These are phyloP conservation scores for Wickerhamiella azymoides DNA, from an alignment of 805 yeast genomes.

Conservation along the genomic window DNA sequence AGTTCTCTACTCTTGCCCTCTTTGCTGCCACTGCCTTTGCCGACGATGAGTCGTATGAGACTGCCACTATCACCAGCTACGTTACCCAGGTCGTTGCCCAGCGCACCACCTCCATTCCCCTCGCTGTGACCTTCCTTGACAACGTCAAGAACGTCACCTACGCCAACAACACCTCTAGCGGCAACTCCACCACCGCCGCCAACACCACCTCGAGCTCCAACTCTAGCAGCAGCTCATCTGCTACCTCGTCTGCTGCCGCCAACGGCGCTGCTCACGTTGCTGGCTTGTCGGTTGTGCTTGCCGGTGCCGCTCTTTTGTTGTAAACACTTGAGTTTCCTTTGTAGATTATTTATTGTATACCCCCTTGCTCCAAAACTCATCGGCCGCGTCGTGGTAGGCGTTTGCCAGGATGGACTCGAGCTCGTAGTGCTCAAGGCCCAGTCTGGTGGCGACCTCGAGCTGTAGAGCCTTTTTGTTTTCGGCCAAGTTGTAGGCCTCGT, in stretches of 20 bases:
- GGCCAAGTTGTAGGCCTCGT: too few species aligned
- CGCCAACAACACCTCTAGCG: background rate
- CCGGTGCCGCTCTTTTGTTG: slow-evolving; percentile 5
- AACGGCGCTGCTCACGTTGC: slow-evolving; percentile 6
- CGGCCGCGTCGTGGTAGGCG: background rate
- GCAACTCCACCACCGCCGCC: background rate
- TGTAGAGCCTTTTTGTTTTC: too few species aligned
- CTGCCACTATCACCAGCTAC: slow-evolving; percentile 2
- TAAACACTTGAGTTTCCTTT: background rate
- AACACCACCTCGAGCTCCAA: background rate
- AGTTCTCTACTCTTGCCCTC: slow-evolving; percentile 4
- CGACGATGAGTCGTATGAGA: background rate
- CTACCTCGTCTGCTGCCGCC: background rate
- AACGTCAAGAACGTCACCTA: background rate
- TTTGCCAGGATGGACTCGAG: background rate
- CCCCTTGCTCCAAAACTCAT: background rate
- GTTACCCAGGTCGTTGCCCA: slow-evolving; percentile 3
- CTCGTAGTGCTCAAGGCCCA: background rate
- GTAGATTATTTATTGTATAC: background rate
- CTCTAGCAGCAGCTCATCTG: background rate
- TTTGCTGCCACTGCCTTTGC: slow-evolving; percentile 4
- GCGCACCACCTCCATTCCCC: slow-evolving; percentile 5
- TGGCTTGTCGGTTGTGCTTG: background rate
- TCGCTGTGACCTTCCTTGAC: slow-evolving; percentile 2
- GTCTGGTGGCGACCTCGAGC: too few species aligned